phyloP scores from a whole-genome alignment of 495 filamentous ascomycete genomes.

The Apodospora peruviana region DNA sequence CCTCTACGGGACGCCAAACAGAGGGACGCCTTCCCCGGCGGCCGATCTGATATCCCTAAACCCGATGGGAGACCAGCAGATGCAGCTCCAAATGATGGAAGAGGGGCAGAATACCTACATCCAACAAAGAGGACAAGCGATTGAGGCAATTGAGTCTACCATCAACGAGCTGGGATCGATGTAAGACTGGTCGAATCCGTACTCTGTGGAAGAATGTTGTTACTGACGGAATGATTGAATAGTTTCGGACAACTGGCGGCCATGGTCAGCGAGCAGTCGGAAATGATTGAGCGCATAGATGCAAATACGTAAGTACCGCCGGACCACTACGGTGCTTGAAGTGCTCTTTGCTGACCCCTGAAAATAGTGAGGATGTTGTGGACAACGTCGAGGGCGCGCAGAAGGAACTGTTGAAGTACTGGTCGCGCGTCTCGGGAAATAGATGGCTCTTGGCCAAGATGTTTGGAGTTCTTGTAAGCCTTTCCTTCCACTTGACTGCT shows the following conservation, averaged over 20 bases:
- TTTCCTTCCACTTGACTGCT: slow-evolving; percentile 27
- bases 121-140: slow-evolving; percentile 87
- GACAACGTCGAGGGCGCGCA: slow-evolving; percentile 97
- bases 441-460: slow-evolving; percentile 97
- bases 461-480: slow-evolving; percentile 79
- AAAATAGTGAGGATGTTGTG: slow-evolving; percentile 71
- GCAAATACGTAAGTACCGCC: slow-evolving; percentile 61
- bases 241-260: slow-evolving; percentile 86
- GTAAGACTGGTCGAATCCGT: slow-evolving; percentile 2
- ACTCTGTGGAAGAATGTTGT: no score
- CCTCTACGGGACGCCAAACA: slow-evolving; percentile 75
- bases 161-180: slow-evolving; percentile 93
- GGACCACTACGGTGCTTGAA: not conserved
- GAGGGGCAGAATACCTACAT: slow-evolving; percentile 89
- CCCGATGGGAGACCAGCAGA: slow-evolving; percentile 77
- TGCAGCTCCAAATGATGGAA: slow-evolving; percentile 89
- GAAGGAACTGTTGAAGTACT: slow-evolving; percentile 92
- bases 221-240: not conserved
- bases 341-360: slow-evolving; percentile 5
- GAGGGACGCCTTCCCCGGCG: slow-evolving; percentile 48
- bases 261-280: slow-evolving; percentile 96
- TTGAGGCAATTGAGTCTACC: slow-evolving; percentile 93
- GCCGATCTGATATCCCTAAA: slow-evolving; percentile 82
- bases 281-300: slow-evolving; percentile 90
- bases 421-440: slow-evolving; percentile 87